Percentiles rank a stretch among this genome's conserved stretches.
These are phyloP conservation scores for Vigna angularis DNA, from an alignment of 306 rosid genomes.

Conservation along the genomic window DNA sequence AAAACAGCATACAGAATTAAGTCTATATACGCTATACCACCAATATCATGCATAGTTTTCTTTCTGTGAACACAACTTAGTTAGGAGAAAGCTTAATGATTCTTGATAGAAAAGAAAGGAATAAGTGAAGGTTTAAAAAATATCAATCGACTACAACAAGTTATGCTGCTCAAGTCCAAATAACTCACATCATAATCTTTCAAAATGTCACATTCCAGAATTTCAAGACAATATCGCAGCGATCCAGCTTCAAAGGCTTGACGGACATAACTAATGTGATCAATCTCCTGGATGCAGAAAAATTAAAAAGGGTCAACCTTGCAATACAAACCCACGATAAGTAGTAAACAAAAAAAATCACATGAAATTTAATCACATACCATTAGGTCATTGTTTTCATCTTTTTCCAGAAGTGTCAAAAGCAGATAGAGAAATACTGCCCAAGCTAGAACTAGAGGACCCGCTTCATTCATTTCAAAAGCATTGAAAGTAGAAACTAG, in stretches of 20 bases:
- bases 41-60: constrained; percentile 7
- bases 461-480: constrained; percentile 80
- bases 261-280: constrained; percentile 89
- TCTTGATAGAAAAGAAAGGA: constrained; percentile 25
- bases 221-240: constrained; percentile 67
- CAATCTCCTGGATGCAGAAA: constrained; percentile 73
- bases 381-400: constrained; percentile 66
- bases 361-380: constrained; percentile 54
- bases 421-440: constrained; percentile 86
- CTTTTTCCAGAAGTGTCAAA: constrained; percentile 85
- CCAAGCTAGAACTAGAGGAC: constrained; percentile 89
- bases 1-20: constrained; percentile 28
- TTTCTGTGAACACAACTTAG: constrained; percentile 17
- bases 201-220: constrained; percentile 79
- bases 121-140: constrained; percentile 40
- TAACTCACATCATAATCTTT: constrained; percentile 83
- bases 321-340: constrained; percentile 18
- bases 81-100: constrained; percentile 26
- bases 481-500: constrained; percentile 69
- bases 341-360: constrained; percentile 36
- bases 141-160: constrained; percentile 34
- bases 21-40: background rate
- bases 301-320: constrained; percentile 41
- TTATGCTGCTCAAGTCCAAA: constrained; percentile 43
- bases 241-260: constrained; percentile 88